Percentiles rank a stretch among this genome's conserved stretches.
phyloP scores from a whole-genome alignment of 768 basidiomycete genomes.

The Sporobolomyces roseus region DNA sequence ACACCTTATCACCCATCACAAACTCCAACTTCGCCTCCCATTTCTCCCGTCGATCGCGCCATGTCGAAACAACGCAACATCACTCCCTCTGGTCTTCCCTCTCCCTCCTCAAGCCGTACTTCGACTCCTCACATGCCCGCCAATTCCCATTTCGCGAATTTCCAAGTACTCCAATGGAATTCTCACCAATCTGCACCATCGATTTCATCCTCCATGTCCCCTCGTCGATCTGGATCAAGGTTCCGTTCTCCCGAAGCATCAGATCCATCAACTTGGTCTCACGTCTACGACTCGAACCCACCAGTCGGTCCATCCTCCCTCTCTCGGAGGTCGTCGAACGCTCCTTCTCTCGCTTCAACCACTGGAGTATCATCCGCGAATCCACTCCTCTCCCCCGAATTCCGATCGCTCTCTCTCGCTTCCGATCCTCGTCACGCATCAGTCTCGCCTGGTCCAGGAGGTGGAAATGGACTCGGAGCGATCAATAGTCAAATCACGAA shows the following conservation, averaged over 20 bases:
- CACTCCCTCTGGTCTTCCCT: not conserved
- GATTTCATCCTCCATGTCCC: slow-evolving; percentile 18
- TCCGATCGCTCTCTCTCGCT: not conserved
- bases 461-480: not conserved
- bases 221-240: slow-evolving; percentile 14
- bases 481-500: slow-evolving; percentile 52
- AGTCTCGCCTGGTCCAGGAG: not conserved
- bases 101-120: slow-evolving; percentile 6
- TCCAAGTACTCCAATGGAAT: slow-evolving; percentile 33
- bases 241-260: slow-evolving; percentile 1
- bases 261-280: slow-evolving; percentile 2
- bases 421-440: not conserved
- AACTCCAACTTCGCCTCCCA: not conserved
- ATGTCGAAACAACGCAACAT: slow-evolving; percentile 16
- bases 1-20: slow-evolving; percentile 13
- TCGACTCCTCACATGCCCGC: slow-evolving; percentile 34
- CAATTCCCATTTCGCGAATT: slow-evolving; percentile 38
- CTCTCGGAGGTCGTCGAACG: slow-evolving; percentile 24
- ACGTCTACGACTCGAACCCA: not conserved
- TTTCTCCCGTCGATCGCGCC: slow-evolving; percentile 15
- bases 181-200: not conserved
- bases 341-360: slow-evolving; percentile 16
- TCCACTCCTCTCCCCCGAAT: slow-evolving; percentile 20
- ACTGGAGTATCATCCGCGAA: slow-evolving; percentile 1
- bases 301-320: not conserved